These are phyloP conservation scores for Alternaria incomplexa DNA, from an alignment of 2,329 filamentous ascomycete genomes.

Conservation along the genomic window DNA sequence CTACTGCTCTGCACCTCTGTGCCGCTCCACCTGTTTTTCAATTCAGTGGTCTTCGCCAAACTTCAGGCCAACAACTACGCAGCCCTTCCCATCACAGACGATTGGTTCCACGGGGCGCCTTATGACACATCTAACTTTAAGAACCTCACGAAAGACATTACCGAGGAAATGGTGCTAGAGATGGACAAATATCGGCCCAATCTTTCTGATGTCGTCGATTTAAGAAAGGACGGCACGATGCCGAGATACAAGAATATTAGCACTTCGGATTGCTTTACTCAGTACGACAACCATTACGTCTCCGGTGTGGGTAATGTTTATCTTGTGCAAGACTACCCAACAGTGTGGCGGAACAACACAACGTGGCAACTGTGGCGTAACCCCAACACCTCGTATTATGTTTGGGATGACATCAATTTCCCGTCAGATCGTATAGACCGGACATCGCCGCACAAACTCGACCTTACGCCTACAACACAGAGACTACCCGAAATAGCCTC, in stretches of 20 bases:
- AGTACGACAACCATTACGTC: constrained; percentile 17
- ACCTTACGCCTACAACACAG: neutral
- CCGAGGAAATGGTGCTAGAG: neutral
- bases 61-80: constrained; percentile 23
- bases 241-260: constrained; percentile 3
- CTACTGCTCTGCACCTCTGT: constrained; percentile 12
- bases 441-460: neutral
- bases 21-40: constrained; percentile 26
- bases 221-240: neutral
- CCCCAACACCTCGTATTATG: neutral
- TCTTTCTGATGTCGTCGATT: neutral
- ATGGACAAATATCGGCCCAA: neutral
- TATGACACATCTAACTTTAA: constrained; percentile 15
- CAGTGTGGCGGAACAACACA: constrained; percentile 8
- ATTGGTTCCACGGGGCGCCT: constrained; percentile 12
- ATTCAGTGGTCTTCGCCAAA: constrained; percentile 23
- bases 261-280: constrained; percentile 11
- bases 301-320: constrained; percentile 18
- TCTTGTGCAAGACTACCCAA: constrained; percentile 10
- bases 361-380: neutral
- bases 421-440: neutral
- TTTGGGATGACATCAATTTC: neutral
- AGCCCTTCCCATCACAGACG: constrained; percentile 12
- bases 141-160: neutral
- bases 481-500: neutral